phyloP scores from a whole-genome alignment of 2,329 filamentous ascomycete species.

The Trichoderma sp. region DNA sequence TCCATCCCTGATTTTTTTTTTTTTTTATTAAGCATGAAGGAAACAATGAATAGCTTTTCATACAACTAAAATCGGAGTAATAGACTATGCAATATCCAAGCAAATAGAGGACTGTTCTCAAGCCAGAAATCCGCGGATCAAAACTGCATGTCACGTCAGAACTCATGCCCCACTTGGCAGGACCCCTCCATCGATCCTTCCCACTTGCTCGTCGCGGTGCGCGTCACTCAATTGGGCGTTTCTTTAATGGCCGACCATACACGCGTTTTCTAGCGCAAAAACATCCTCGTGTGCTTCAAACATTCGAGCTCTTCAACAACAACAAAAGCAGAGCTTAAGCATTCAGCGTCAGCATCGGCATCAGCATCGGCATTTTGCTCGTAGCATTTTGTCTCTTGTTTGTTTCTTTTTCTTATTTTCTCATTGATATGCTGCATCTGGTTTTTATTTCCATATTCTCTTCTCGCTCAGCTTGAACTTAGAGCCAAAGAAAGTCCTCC shows the following conservation, averaged over 20 bases:
- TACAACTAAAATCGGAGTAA: not conserved
- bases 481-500: not conserved
- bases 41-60: not conserved
- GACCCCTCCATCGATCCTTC: conserved; percentile 20
- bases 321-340: not conserved
- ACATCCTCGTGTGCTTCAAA: conserved; percentile 13
- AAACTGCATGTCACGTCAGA: not conserved
- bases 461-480: not conserved
- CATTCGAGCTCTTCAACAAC: conserved; percentile 1
- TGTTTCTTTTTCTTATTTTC: not conserved
- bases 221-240: conserved; percentile 17
- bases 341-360: not conserved
- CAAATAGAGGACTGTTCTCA: no score
- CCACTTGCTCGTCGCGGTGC: conserved; percentile 18
- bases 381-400: not conserved
- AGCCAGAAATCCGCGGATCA: not conserved
- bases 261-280: conserved; percentile 18
- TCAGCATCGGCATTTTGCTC: not conserved
- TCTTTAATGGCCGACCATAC: not conserved
- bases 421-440: conserved; percentile 19
- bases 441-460: not conserved
- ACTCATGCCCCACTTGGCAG: conserved; percentile 2
- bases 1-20: not conserved
- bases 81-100: not conserved
- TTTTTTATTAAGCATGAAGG: not conserved